Conservation (phyloP, 352 stramenopile genomes). For the Blastocystis hominis region DNA sequence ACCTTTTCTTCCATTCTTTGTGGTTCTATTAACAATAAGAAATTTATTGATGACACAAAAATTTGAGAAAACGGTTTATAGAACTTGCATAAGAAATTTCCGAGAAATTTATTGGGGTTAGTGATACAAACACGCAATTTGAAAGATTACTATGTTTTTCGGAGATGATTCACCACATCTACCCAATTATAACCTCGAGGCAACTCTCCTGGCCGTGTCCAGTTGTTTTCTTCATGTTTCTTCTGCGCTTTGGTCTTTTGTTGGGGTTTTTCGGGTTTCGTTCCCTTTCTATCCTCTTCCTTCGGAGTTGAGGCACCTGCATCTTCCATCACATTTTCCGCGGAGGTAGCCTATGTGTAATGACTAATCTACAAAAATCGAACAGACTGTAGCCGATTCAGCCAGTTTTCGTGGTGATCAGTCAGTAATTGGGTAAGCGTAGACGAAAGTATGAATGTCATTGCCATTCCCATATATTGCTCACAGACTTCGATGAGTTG, state of each 20-base stretch:
- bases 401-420: constrained; percentile 1
- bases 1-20: neutral
- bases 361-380: neutral
- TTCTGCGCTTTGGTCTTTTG: constrained; percentile 49
- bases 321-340: neutral
- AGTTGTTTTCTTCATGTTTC: constrained; percentile 18
- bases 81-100: neutral
- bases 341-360: neutral
- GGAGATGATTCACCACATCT: constrained; percentile 31
- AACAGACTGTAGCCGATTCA: neutral
- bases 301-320: neutral
- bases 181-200: constrained; percentile 46
- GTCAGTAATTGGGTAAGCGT: neutral
- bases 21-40: neutral
- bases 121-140: neutral
- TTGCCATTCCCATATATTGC: constrained; percentile 27
- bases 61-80: neutral
- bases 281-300: neutral
- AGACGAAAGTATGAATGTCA: constrained; percentile 31
- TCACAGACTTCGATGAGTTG: neutral
- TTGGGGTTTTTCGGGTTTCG: neutral
- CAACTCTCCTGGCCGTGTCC: constrained; percentile 7
- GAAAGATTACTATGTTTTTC: neutral
- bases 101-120: neutral
- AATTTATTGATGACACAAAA: neutral